These are phyloP conservation scores for Phytophthora sansomeana DNA, from an alignment of 352 stramenopile species.

Conservation along the genomic window DNA sequence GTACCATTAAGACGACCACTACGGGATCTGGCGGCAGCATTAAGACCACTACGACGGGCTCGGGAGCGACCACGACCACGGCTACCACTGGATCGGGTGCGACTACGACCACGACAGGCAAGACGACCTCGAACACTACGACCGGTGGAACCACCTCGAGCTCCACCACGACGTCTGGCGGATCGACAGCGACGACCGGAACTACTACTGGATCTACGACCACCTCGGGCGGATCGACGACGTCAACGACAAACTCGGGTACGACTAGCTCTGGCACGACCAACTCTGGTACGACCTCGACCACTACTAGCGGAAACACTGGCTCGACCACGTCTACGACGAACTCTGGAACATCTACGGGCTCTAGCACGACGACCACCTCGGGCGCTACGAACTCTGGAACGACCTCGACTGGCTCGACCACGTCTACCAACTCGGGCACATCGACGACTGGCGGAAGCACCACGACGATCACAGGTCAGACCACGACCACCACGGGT, in stretches of 20 bases:
- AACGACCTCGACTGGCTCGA: slow-evolving; percentile 10
- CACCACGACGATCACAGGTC: slow-evolving; percentile 19
- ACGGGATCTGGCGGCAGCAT: slow-evolving; percentile 7
- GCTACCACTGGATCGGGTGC: slow-evolving; percentile 23
- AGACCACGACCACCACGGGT: slow-evolving; percentile 21
- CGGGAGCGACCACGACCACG: slow-evolving; percentile 20
- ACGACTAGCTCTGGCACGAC: slow-evolving; percentile 20
- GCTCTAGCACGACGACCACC: too few relatives aligned
- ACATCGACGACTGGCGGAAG: too few relatives aligned
- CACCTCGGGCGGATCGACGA: slow-evolving; percentile 12
- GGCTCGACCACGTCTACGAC: slow-evolving; percentile 15
- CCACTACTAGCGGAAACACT: too few relatives aligned
- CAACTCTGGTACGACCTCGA: slow-evolving; percentile 13
- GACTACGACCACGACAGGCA: slow-evolving; percentile 27
- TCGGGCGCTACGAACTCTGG: too few relatives aligned
- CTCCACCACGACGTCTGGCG: neutral
- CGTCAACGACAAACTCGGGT: slow-evolving; percentile 6
- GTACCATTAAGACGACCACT: slow-evolving; percentile 13
- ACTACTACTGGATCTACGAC: slow-evolving; percentile 15
- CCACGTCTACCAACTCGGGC: slow-evolving; percentile 3
- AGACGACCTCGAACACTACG: slow-evolving; percentile 14
- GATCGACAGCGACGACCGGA: slow-evolving; percentile 19
- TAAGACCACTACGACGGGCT: slow-evolving; percentile 23
- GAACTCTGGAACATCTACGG: neutral
- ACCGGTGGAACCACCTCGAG: slow-evolving; percentile 11